phyloP scores from a whole-genome alignment of 257 asterid genomes.

The Fraxinus anomala region DNA sequence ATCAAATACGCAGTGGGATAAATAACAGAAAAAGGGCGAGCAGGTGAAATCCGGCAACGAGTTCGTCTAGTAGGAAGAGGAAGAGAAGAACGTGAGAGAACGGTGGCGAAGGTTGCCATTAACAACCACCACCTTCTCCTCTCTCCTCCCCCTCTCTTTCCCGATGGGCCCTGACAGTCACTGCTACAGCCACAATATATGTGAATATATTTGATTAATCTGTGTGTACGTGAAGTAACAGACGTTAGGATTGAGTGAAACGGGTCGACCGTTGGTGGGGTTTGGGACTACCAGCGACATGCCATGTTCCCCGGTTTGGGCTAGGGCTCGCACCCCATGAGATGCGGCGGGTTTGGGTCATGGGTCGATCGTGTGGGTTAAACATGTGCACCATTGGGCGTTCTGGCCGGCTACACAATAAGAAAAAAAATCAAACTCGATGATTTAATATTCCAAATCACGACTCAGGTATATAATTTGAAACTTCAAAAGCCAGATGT shows the following conservation, averaged over 20 bases:
- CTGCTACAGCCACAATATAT: slow-evolving; percentile 30
- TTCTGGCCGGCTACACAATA: not conserved
- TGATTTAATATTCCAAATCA: too few species aligned
- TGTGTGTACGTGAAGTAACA: not conserved
- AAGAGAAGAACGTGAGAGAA: slow-evolving; percentile 42
- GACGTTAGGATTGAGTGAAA: slow-evolving; percentile 26
- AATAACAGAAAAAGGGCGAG: slow-evolving; percentile 28
- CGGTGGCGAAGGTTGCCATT: slow-evolving; percentile 78
- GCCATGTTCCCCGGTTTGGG: slow-evolving; percentile 34
- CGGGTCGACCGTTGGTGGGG: slow-evolving; percentile 24
- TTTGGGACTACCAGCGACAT: slow-evolving; percentile 18
- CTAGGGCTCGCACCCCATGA: slow-evolving; percentile 21
- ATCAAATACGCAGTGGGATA: slow-evolving; percentile 13
- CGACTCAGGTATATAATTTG: too few species aligned
- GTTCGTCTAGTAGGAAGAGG: slow-evolving; percentile 29
- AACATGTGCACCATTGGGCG: slow-evolving; percentile 32
- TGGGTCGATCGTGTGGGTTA: slow-evolving; percentile 20
- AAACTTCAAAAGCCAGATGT: too few species aligned
- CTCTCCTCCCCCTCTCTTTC: slow-evolving; percentile 38
- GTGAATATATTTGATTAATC: not conserved
- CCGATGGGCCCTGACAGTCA: slow-evolving; percentile 26
- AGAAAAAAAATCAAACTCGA: too few species aligned
- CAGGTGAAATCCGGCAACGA: slow-evolving; percentile 18
- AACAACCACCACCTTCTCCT: slow-evolving; percentile 45
- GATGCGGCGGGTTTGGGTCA: slow-evolving; percentile 26